Percentiles rank a stretch among this genome's conserved stretches.
phyloP scores from a whole-genome alignment of 2,329 filamentous ascomycete genomes.

The Chalara sp. region DNA sequence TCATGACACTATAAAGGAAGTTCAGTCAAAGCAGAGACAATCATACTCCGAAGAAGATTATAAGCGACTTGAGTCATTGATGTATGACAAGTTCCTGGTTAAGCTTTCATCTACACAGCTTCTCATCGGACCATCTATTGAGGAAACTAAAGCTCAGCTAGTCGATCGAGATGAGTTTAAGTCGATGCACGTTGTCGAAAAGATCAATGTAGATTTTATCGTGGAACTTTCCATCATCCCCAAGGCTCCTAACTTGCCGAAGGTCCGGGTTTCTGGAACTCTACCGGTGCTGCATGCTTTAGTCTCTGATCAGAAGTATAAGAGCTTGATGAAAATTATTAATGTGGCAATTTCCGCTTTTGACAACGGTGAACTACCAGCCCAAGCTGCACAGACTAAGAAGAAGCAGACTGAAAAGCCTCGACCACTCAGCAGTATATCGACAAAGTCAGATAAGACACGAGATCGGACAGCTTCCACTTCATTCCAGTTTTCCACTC shows the following conservation, averaged over 20 bases:
- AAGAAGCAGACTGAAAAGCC: slow-evolving; percentile 9
- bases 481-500: slow-evolving; percentile 66
- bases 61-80: slow-evolving; percentile 77
- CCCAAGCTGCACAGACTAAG: slow-evolving; percentile 10
- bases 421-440: slow-evolving; percentile 19
- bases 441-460: slow-evolving; percentile 35
- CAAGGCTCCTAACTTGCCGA: slow-evolving; percentile 87
- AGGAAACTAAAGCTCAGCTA: slow-evolving; percentile 80
- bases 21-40: slow-evolving; percentile 85
- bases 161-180: slow-evolving; percentile 59
- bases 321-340: slow-evolving; percentile 90
- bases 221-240: slow-evolving; percentile 97
- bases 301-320: slow-evolving; percentile 93
- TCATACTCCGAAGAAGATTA: slow-evolving; percentile 86
- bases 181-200: slow-evolving; percentile 84
- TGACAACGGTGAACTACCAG: slow-evolving; percentile 38
- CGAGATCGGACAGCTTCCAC: slow-evolving; percentile 56
- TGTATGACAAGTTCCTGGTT: slow-evolving; percentile 96
- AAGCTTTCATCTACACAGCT: slow-evolving; percentile 93
- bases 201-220: slow-evolving; percentile 95
- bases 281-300: slow-evolving; percentile 87
- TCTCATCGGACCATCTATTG: slow-evolving; percentile 87
- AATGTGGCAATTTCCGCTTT: slow-evolving; percentile 92
- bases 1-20: slow-evolving; percentile 78
- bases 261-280: slow-evolving; percentile 84